Base-by-base conservation (phyloP, 2,329 filamentous ascomycete genomes). In the Clonostachys rhizophaga region DNA sequence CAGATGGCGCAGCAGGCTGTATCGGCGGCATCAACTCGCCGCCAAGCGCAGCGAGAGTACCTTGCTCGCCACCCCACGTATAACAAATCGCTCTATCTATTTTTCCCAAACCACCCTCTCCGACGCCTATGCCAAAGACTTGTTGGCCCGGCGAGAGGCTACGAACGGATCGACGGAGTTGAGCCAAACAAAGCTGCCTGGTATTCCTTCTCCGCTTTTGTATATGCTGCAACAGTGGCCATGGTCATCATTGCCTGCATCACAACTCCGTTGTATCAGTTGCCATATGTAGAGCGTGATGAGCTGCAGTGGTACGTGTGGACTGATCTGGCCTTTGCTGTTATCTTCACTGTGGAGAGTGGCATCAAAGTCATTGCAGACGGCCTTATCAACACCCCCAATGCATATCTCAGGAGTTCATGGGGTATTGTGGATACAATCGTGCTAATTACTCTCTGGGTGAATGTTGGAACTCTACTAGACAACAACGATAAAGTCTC, bases 241-340 rank as follows among this genome's bases (percentile, higher is more conserved):
- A 99, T 99, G 95, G 94, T 99, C n/a, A 69, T 96, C 41, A 78
- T 99, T 45, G 94, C 94, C 33, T 99, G 92, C 60, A 77, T 97
- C 44, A 96, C 91, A 2, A 99, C 94, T 2, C 94, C 94, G 1
- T 72, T 99, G 14, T 99, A 95, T 62, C 94, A 99, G 62, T 90
- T 87, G 62, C 78, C 91, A 55, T 95, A 96, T 60, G 92, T 91
- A 57, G 60, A 66, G 1, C 83, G 82, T 59, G 83, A 74, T 49
- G 71, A 80, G 42, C 76, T 75, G 49, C 94, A 92, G 59, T 99
- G 95, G 94, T 97, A 96, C 61, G 87, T 95, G 6, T 97, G 89
- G 81, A 89, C 89, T 12, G 94, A 99, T 64, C 76, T 95, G 66
- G 86, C 88, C 7, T 99, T 99, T 62, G 91, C 92, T 3, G 66